Base-by-base conservation (phyloP, 2,329 filamentous ascomycete species). In the Fusarium hostae region DNA sequence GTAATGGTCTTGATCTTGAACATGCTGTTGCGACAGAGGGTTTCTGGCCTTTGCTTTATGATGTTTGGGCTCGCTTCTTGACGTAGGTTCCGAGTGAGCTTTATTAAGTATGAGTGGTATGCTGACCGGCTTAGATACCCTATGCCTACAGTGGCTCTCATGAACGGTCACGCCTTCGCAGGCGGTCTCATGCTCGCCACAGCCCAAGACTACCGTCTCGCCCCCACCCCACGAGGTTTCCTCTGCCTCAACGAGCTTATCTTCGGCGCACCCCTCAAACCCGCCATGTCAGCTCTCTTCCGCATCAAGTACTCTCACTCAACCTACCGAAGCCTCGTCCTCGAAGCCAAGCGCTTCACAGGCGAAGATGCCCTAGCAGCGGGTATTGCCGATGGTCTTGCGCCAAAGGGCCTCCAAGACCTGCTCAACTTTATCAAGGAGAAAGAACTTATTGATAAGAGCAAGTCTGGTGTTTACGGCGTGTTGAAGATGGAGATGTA, bases 111-210 rank as follows among this genome's bases (percentile, higher is more conserved):
- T 16, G 6, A 37, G 22, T 8, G 43, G 12, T 35, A 13, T 37
- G 48, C 50, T 65, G 20, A 64, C 15, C 11, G 2, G 13, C 2
- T 7, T 37, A 81, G 82, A 55, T 95, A 90, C 78, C 92, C 93
- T 18, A 94, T 95, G 92, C 93, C 93, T 28, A 96, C 93, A 6
- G 81, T 96, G 54, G 91, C 92, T n/a, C 84, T 94, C 12, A 78
- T 95, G 59, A 94, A 94, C 75, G 93, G 93, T 26, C 94, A 97
- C 80, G 89, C 91, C 59, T 96, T 94, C 79, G 94, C 93, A 9
- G 93, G 89, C 48, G 93, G 92, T n/a, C 84, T 95, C 67, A 95
- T 96, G 90, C 84, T 92, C 13, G 89, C 92, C 64, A 93, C 94
- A 88, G 89, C 92, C 81, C 92, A 95, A 81, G 93, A 95, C 82